Conservation (phyloP, 2,329 filamentous ascomycete species). For the Hymenoscyphus albidus region DNA sequence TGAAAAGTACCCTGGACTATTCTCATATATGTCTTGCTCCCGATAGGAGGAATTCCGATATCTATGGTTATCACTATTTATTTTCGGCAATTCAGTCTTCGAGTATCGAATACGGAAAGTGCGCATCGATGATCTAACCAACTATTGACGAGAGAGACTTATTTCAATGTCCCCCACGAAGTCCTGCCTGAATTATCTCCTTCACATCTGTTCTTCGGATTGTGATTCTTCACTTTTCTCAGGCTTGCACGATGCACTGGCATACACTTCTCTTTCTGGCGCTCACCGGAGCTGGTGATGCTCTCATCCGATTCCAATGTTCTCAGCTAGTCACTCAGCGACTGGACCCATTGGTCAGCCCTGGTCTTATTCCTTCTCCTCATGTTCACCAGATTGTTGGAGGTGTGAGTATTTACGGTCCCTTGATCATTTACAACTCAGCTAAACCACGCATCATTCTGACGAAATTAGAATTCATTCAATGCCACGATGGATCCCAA, state of each 20-base stretch:
- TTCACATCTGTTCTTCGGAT: background rate
- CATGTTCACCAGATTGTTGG: slow-evolving; percentile 23
- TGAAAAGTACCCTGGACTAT: background rate
- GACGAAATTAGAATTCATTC: slow-evolving; percentile 36
- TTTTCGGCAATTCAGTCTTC: slow-evolving; percentile 1
- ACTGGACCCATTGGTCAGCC: slow-evolving; percentile 17
- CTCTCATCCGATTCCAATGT: slow-evolving; percentile 19
- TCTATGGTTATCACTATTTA: background rate
- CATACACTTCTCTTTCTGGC: slow-evolving; percentile 7
- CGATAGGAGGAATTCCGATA: background rate
- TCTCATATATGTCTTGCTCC: background rate
- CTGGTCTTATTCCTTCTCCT: slow-evolving; percentile 16
- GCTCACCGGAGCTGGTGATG: slow-evolving; percentile 5
- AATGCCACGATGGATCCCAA: slow-evolving; percentile 38
- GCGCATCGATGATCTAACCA: background rate
- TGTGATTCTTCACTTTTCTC: background rate
- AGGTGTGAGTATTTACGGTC: slow-evolving; percentile 12
- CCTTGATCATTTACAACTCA: background rate
- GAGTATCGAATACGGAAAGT: background rate
- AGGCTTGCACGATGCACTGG: slow-evolving; percentile 11
- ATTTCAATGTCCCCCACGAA: slow-evolving; percentile 5
- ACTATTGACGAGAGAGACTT: slow-evolving; percentile 1
- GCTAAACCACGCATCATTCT: background rate
- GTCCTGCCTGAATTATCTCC: background rate
- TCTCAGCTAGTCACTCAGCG: slow-evolving; percentile 18